Evolutionary conservation across 2,329 filamentous ascomycete species (phyloP).

Genomic region (Curvularia spicifera): DNA sequence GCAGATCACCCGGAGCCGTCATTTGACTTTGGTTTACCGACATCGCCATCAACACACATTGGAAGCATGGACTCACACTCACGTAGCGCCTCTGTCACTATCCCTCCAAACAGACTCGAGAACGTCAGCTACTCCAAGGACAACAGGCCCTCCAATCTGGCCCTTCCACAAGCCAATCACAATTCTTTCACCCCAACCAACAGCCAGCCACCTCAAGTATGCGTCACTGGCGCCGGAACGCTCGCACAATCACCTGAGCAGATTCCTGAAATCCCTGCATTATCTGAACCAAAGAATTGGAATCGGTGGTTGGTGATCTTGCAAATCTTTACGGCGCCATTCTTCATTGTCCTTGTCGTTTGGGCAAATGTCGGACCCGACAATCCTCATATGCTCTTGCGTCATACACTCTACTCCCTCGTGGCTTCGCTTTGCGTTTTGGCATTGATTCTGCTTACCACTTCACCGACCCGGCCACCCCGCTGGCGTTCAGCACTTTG

Average conservation of each 20-base stretch:
- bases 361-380: slow-evolving; percentile 73
- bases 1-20: slow-evolving; percentile 27
- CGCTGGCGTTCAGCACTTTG: slow-evolving; percentile 80
- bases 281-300: slow-evolving; percentile 66
- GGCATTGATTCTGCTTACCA: slow-evolving; percentile 70
- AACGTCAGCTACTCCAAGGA: slow-evolving; percentile 17
- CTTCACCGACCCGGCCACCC: slow-evolving; percentile 70
- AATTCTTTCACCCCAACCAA: slow-evolving; percentile 22
- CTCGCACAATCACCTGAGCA: slow-evolving; percentile 48
- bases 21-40: slow-evolving; percentile 42
- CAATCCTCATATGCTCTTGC: slow-evolving; percentile 65
- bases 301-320: slow-evolving; percentile 87
- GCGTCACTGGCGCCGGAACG: slow-evolving; percentile 44
- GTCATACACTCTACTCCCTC: slow-evolving; percentile 52
- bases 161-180: slow-evolving; percentile 2
- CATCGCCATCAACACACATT: slow-evolving; percentile 31
- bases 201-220: slow-evolving; percentile 36
- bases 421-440: slow-evolving; percentile 70
- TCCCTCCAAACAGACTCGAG: slow-evolving; percentile 30
- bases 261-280: slow-evolving; percentile 26
- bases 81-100: slow-evolving; percentile 26
- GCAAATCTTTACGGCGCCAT: slow-evolving; percentile 84
- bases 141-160: slow-evolving; percentile 4
- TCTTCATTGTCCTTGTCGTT: slow-evolving; percentile 79
- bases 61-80: slow-evolving; percentile 29